Percentiles rank a stretch among this genome's conserved stretches.
These are phyloP conservation scores for Jatropha multifida DNA, from an alignment of 441 rosid genomes.

Conservation along the genomic window DNA sequence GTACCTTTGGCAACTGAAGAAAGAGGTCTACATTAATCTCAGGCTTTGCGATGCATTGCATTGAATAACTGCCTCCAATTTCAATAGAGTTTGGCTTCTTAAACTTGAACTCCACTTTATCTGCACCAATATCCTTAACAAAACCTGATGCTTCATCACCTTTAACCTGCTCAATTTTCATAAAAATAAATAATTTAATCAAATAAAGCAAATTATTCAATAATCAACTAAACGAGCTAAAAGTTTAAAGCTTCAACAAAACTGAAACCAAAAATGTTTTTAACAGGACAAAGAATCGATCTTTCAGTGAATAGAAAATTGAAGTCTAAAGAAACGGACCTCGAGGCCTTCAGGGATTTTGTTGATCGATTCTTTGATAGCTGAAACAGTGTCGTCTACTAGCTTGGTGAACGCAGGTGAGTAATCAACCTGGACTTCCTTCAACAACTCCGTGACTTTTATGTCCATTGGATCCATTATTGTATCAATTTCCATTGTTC, in stretches of 20 bases:
- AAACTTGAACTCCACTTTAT: slow-evolving; percentile 76
- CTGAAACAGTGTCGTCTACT: slow-evolving; percentile 56
- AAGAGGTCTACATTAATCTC: slow-evolving; percentile 66
- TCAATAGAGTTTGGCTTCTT: slow-evolving; percentile 60
- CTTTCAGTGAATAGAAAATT: background rate
- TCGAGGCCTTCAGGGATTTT: slow-evolving; percentile 53
- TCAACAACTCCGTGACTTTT: slow-evolving; percentile 60
- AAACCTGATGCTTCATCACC: slow-evolving; percentile 63
- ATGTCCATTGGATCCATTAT: slow-evolving; percentile 42
- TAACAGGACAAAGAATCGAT: background rate
- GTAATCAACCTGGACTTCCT: slow-evolving; percentile 61
- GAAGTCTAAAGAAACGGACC: slow-evolving; percentile 33
- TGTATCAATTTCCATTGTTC: slow-evolving; percentile 27
- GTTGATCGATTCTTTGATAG: slow-evolving; percentile 45
- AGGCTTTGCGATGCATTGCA: slow-evolving; percentile 60
- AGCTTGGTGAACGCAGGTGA: slow-evolving; percentile 48
- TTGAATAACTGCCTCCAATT: slow-evolving; percentile 77
- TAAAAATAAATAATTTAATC: no score
- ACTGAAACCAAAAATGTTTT: background rate
- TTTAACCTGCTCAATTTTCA: slow-evolving; percentile 49
- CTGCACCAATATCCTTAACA: slow-evolving; percentile 73
- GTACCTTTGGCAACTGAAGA: slow-evolving; percentile 74
- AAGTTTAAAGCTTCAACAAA: background rate
- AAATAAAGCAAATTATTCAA: no score
- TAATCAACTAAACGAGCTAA: no score